phyloP scores from a whole-genome alignment of 495 filamentous ascomycete species.

The Aspergillus steynii region DNA sequence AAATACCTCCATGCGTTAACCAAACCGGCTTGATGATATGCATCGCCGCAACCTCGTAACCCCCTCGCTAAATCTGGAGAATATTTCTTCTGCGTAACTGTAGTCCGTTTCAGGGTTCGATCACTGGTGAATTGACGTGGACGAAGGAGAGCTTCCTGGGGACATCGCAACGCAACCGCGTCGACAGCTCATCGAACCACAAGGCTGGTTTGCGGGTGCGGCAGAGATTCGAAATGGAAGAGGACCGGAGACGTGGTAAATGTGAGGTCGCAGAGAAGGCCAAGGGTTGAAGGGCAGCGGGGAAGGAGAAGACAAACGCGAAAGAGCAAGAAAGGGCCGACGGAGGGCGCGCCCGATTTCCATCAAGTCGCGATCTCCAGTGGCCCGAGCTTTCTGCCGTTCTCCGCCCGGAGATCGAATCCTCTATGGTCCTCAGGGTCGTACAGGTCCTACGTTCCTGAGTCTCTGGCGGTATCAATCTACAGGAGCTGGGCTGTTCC shows the following conservation, averaged over 20 bases:
- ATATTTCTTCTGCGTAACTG: constrained; percentile 1
- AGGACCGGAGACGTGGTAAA: background rate
- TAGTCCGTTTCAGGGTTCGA: constrained; percentile 12
- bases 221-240: background rate
- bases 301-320: background rate
- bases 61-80: constrained; percentile 5
- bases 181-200: constrained; percentile 16
- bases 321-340: constrained; percentile 16
- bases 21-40: constrained; percentile 91
- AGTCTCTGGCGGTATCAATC: background rate
- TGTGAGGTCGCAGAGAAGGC: background rate
- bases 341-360: constrained; percentile 32
- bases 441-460: background rate
- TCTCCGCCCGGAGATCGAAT: constrained; percentile 7
- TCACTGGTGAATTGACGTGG: constrained; percentile 26
- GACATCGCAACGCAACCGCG: constrained; percentile 32
- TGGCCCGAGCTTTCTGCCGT: constrained; percentile 40
- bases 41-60: constrained; percentile 52
- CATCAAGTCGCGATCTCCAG: constrained; percentile 46
- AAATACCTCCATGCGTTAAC: constrained; percentile 83
- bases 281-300: background rate
- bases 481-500: background rate
- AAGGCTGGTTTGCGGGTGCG: background rate
- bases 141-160: constrained; percentile 22
- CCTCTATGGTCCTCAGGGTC: too few species aligned